Percentiles rank a stretch among this genome's conserved stretches.
Conservation (phyloP, 345 rosid species). For the Eucalyptus albens region DNA sequence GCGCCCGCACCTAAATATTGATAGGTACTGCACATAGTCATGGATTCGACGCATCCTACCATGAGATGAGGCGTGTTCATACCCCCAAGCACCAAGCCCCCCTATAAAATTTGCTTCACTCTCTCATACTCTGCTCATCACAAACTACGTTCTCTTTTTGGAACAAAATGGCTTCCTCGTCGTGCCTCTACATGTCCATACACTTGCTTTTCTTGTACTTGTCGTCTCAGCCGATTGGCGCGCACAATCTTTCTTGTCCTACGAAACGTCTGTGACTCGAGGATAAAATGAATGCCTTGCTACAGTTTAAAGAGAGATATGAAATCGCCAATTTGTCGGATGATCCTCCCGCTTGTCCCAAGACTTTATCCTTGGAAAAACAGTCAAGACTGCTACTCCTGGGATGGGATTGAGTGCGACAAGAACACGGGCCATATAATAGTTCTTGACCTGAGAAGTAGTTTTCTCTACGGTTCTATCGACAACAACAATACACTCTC, state of each 20-base stretch:
- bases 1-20: too few relatives aligned
- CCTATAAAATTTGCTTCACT: not conserved
- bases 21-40: too few relatives aligned
- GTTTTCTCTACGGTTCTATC: not conserved
- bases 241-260: not conserved
- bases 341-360: not conserved
- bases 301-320: not conserved
- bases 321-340: fast-evolving
- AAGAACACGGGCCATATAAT: not conserved
- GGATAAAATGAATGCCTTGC: not conserved
- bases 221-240: not conserved
- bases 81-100: too few relatives aligned
- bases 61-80: too few relatives aligned
- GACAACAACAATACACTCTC: fast-evolving
- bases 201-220: not conserved
- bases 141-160: not conserved
- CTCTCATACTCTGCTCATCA: not conserved
- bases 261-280: not conserved
- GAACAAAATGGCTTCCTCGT: too few relatives aligned
- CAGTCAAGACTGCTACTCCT: not conserved
- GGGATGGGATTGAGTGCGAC: not conserved
- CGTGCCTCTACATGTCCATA: not conserved
- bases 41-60: too few relatives aligned
- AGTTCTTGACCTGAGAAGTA: not conserved
- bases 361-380: not conserved